Base-by-base conservation (phyloP, 768 basidiomycete species). In the Lactarius akahatsu region DNA sequence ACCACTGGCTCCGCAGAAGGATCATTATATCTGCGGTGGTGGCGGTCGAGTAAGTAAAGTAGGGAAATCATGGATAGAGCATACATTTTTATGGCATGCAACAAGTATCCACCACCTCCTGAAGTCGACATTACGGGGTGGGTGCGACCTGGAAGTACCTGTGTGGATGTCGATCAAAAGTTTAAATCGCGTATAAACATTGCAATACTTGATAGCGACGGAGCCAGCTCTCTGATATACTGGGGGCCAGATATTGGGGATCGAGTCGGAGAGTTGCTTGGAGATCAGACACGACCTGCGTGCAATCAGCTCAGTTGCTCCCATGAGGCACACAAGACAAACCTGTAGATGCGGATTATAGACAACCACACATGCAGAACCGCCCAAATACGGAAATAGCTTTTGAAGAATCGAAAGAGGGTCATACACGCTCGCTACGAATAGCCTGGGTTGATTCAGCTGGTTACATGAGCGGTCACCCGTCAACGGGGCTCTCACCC, bases 81-180 rank as follows among this genome's bases (percentile, higher is more conserved):
- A 54, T 80, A 95, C 90, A 98, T 86, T 84, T 92, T 93, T n/a
- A 87, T 89, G 20, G 88, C 84, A 73, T 91, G 87, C 36, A 98
- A 81, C 54, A 98, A 77, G 77, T 86, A 97, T 0, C 97, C 96
- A 16, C 94, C 96, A 1, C 90, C 88, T 13, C 92, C 93, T 26
- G 92, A 89, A 65, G 87, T 91, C 63, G 82, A 88, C 97, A 99
- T 98, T 69, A 85, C 86, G 4, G 97, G 97, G 78, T 99, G 97
- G 47, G 93, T 96, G 41, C 97, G 84, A 28, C 97, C 96, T 28
- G 97, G 97, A n/a, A 99, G 81, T 18, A 95, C 89, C 79, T 85
- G 64, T 9, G 47, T 13, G 43, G 43, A 32, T 47, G 36, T 59
- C 45, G 23, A 59, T 34, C 26, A 47, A 41, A 30, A 16, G 3